Evolutionary conservation across 2,329 filamentous ascomycete genomes (phyloP), one percentile per base, ranked within the genome.

Genomic region (Exserohilum rostratum): DNA sequence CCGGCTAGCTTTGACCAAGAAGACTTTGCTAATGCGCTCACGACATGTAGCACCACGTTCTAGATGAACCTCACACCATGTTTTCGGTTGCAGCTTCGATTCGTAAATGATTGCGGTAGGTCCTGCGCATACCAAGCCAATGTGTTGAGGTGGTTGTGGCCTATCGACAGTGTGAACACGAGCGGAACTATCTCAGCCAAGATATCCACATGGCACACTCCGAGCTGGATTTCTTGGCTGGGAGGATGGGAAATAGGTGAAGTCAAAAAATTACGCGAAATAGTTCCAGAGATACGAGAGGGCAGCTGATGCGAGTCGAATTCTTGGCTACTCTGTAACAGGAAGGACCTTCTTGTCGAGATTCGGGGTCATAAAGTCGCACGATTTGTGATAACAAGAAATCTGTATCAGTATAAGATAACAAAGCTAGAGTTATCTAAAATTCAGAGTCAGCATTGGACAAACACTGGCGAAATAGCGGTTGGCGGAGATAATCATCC

Each of bases 401-500:
- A 11, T 15, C n/a, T 35, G 13, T 13, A 35, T 6, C 13, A 6
- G 6, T 35, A 13, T 6, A 25, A 25, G 22, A 25, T 25, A 25
- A 7, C 22, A 25, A 4, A 25, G 22, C 22, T 4, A 7, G 7
- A 5, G 7, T 25, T 25, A 25, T 4, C 4, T 25, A 25, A 25
- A 25, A 25, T 25, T 7, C 4, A 13, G 33, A 35, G 12, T 15
- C 6, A n/a, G 38, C 6, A 46, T 20, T 42, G 22, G 10, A 31
- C 46, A 50, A 25, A 48, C 20, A 35, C 22, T 45, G 51, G 58
- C 27, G 42, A 57, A 60, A 53, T 47, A 43, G 37, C 46, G 47
- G 55, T 55, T 57, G 50, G 54, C 46, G 61, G 53, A 57, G 27
- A 46, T 44, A 58, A 45, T 50, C 37, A 20, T 47, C 39, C 46